Evolutionary conservation across 352 stramenopile species (phyloP).

Genomic region (Phytophthora europaea): DNA sequence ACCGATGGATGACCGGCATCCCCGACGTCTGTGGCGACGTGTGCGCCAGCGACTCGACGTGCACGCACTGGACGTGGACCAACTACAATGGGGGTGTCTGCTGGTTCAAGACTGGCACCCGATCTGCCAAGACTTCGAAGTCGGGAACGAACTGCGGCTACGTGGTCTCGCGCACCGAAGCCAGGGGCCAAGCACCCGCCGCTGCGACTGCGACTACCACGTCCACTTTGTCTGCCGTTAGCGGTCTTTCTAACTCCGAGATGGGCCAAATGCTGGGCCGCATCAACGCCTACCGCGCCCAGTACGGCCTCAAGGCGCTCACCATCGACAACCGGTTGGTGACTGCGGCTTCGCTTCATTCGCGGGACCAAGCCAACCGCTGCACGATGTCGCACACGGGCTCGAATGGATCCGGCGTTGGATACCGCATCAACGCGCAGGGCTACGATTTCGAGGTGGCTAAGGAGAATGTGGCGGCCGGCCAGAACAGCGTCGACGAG

Average conservation of each 20-base stretch:
- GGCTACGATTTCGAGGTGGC: slow-evolving; percentile 46
- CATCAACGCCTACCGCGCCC: slow-evolving; percentile 60
- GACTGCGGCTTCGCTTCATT: slow-evolving; percentile 48
- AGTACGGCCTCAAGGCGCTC: slow-evolving; percentile 48
- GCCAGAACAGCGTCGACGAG: slow-evolving; percentile 44
- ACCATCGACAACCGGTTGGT: slow-evolving; percentile 57
- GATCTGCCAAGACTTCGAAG: slow-evolving; percentile 25
- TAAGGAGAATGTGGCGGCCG: slow-evolving; percentile 62
- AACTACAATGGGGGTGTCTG: slow-evolving; percentile 45
- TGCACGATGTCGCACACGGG: slow-evolving; percentile 62
- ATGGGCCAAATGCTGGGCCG: slow-evolving; percentile 51
- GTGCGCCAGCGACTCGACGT: slow-evolving; percentile 40
- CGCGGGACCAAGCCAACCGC: slow-evolving; percentile 50
- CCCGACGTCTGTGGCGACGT: slow-evolving; percentile 44
- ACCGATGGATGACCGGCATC: slow-evolving; percentile 34
- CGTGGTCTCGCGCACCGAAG: slow-evolving; percentile 36
- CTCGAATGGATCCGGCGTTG: slow-evolving; percentile 42
- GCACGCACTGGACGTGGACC: slow-evolving; percentile 57
- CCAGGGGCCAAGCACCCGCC: slow-evolving; percentile 5
- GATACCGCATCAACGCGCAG: slow-evolving; percentile 41
- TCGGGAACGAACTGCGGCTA: slow-evolving; percentile 49
- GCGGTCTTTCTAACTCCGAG: slow-evolving; percentile 43
- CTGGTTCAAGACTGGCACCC: slow-evolving; percentile 51
- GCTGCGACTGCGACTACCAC: not conserved
- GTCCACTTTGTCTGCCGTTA: slow-evolving; percentile 20